Evolutionary conservation across 768 basidiomycete genomes (phyloP), one percentile per base, ranked within the genome.

Genomic region (Floccularia luteovirens): DNA sequence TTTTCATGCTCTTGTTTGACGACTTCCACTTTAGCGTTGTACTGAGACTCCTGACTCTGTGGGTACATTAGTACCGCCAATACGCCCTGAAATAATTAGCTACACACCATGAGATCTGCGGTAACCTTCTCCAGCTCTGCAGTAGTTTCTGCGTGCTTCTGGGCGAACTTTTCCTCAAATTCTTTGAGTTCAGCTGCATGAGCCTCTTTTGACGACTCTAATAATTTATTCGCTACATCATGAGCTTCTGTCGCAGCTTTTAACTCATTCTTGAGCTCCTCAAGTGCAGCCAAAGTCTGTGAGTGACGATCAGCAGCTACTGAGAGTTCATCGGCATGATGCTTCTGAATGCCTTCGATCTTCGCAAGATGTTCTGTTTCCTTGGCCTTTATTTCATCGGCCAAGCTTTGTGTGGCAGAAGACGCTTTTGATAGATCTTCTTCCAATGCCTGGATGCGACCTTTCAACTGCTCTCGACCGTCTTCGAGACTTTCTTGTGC

Each of bases 41-140:
- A 89, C 36, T 77, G 67, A 16, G 72, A 61, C 54, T 87, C 83
- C 66, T 88, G 77, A 36, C 66, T 64, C 89, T 90, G 49, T 27
- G 28, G 25, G 31, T 8, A 37, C 25, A 42, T 53, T 40, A 48
- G 39, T 25, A 24, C 28, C 24, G 12, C 25, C 30, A 36, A 19
- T 16, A 13, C 12, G n/a, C 11, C 17, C 23, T 21, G n/a, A 30
- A 4, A 33, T 11, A 45, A 7, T 24, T 11, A 39, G 30, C 31
- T 39, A 52, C 67, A 45, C 46, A 85, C 88, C 70, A 81, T 70
- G 8, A 90, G 72, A 49, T 88, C 83, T 22, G 61, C 55, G 1
- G 66, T 67, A 41, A 88, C 67, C 38, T 63, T 61, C 41, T 69
- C 62, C 16, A 86, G 64, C 48, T 82, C 73, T 38, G 72, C 72